phyloP scores from a whole-genome alignment of 179 eudicot genomes.

The Pouteria campechiana region DNA sequence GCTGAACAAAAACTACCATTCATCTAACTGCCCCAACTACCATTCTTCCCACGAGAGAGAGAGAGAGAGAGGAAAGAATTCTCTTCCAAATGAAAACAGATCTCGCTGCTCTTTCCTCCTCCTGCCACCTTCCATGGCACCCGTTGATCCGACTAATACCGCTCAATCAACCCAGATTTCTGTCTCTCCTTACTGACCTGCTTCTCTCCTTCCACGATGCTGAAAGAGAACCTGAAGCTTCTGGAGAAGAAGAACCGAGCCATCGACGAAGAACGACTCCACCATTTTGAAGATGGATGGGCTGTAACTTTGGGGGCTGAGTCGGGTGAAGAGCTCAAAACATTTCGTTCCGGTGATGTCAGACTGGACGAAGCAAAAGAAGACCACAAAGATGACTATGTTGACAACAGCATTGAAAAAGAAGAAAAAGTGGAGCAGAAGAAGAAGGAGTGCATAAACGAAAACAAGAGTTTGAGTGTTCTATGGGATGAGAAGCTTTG shows the following conservation, averaged over 20 bases:
- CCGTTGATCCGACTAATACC: no score
- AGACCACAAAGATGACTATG: slow-evolving; percentile 4
- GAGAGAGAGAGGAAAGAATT: slow-evolving; percentile 4
- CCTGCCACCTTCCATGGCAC: not conserved
- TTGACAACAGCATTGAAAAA: slow-evolving; percentile 4
- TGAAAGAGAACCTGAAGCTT: slow-evolving; percentile 26
- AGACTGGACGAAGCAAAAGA: slow-evolving; percentile 9
- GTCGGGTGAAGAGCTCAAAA: slow-evolving; percentile 40
- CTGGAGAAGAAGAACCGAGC: slow-evolving; percentile 15
- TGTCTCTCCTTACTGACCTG: not conserved
- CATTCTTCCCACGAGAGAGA: not conserved
- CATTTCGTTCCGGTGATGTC: slow-evolving; percentile 23
- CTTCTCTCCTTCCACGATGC: slow-evolving; percentile 8
- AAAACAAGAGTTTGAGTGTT: no score
- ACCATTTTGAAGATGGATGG: no score
- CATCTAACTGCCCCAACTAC: slow-evolving; percentile 12
- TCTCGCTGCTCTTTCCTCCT: not conserved
- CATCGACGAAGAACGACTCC: no score
- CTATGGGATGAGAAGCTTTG: no score
- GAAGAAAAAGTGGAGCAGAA: no score
- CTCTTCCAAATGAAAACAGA: slow-evolving; percentile 7
- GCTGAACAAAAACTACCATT: no score
- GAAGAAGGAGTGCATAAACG: no score
- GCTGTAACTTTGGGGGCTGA: no score
- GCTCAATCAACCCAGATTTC: no score